A percentile compares a stretch with the other conserved stretches of the same genome.
Evolutionary conservation across 2,329 filamentous ascomycete species (phyloP).

Genomic region (Penicillium olsonii): DNA sequence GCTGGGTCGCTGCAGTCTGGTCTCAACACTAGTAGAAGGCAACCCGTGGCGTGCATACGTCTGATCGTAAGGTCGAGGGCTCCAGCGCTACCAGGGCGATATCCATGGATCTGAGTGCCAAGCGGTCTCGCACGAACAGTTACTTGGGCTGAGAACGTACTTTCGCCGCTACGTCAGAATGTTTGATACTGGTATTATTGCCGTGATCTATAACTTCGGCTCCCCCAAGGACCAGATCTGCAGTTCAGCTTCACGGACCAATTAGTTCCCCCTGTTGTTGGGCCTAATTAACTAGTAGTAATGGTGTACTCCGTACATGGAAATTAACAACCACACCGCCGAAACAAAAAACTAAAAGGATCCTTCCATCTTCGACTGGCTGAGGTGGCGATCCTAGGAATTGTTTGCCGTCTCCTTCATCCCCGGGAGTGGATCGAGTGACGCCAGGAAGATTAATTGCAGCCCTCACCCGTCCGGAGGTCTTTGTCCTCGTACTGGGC

Average conservation of each 20-base stretch:
- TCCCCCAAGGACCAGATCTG: neutral
- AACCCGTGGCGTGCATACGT: conserved; percentile 5
- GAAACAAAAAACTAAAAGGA: neutral
- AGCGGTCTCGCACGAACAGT: neutral
- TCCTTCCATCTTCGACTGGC: neutral
- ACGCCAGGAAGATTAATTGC: conserved; percentile 8
- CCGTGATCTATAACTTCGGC: neutral
- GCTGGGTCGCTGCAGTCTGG: neutral
- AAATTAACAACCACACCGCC: neutral
- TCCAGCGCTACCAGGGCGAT: conserved; percentile 1
- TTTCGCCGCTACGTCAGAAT: neutral
- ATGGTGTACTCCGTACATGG: neutral
- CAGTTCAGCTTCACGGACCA: neutral
- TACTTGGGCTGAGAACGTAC: no score
- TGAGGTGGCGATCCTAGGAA: conserved; percentile 1
- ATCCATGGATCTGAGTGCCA: conserved; percentile 2
- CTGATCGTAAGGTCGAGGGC: neutral
- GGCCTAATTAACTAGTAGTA: neutral
- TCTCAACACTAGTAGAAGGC: conserved; percentile 4
- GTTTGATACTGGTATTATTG: neutral
- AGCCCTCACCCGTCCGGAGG: neutral
- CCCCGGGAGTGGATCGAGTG: conserved; percentile 2
- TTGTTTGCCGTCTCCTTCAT: conserved; percentile 6
- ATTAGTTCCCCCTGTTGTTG: neutral
- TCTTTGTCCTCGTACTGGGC: neutral